Evolutionary conservation across 306 rosid genomes (phyloP), one percentile per base, ranked within the genome.

Genomic region (Potentilla sterilis): DNA sequence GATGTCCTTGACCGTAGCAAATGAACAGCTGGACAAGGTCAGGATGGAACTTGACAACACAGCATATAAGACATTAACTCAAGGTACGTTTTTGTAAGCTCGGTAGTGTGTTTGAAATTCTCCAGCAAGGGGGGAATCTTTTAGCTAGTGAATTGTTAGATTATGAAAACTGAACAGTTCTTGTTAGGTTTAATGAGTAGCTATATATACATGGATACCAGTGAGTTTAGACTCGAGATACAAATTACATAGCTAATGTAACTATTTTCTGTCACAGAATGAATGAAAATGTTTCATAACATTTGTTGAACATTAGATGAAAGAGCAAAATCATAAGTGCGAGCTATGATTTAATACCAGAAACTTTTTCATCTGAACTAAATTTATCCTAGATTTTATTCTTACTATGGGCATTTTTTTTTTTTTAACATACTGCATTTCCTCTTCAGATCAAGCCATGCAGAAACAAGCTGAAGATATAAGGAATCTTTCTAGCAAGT

Each of bases 1-100:
- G 96, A 90, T 87, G 87, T 92, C 97, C 14, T 81, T 92, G 85
- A 90, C 96, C 72, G 78, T 88, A 7, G 87, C 93, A 3, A 90
- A 90, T 83, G 85, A 82, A 66, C 92, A 88, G 78, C 75, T 92
- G 78, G 92, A 88, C 70, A 73, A 85, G 78, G 88, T 87, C 78
- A 87, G 84, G 78, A 88, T 85, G 85, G 97, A 92, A 77, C 89
- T 90, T 32, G 96, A 92, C 84, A 86, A 90, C 12, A 62, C 82
- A 85, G 82, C 93, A 73, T 86, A 88, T 74, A 90, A 87, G 88
- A 87, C 80, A 43, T 86, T 87, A 62, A 80, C 87, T 73, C 85
- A 78, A 42, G 92, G 97, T 92, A 86, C 58, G 81, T 28, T 68
- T 73, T 46, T 43, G 21, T 51, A n/a, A 32, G 64, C n/a, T 24